These are phyloP conservation scores for Solanum dulcamara DNA, from an alignment of 257 asterid species.

Conservation along the genomic window DNA sequence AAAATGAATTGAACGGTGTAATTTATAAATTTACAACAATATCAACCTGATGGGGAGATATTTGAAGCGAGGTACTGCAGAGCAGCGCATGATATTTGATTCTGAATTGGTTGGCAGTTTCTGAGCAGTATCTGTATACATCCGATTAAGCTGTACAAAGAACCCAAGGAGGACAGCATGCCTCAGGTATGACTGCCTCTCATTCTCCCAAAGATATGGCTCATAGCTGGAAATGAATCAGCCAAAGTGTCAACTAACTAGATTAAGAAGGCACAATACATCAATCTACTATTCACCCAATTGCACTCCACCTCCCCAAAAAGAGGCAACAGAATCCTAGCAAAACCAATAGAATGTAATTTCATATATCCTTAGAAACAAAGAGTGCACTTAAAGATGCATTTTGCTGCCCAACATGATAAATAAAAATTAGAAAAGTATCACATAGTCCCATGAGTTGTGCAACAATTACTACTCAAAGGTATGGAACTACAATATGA, in stretches of 20 bases:
- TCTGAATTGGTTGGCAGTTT: constrained; percentile 82
- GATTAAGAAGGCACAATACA: not conserved
- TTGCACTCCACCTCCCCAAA: not conserved
- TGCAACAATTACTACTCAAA: not conserved
- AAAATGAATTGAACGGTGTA: not conserved
- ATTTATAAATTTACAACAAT: constrained; percentile 3
- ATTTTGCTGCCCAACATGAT: not conserved
- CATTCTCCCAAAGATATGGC: constrained; percentile 95
- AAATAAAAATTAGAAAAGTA: not conserved
- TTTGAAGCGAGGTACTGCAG: constrained; percentile 91
- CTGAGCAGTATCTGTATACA: constrained; percentile 56
- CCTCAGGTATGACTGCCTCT: constrained; percentile 81
- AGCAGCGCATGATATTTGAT: constrained; percentile 94
- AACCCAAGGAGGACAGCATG: constrained; percentile 94
- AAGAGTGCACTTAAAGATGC: not conserved
- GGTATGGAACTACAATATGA: not conserved
- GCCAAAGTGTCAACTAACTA: not conserved
- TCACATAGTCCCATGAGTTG: not conserved
- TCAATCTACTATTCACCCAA: not conserved
- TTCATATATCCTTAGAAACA: not conserved
- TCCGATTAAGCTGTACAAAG: constrained; percentile 89
- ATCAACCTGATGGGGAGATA: constrained; percentile 95
- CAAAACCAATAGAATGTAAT: not conserved
- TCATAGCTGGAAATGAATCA: constrained; percentile 58
- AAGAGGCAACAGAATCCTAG: not conserved